Base-by-base conservation (phyloP, 192 early-diverging fungal genomes). In the Coemansia guatemalensis region DNA sequence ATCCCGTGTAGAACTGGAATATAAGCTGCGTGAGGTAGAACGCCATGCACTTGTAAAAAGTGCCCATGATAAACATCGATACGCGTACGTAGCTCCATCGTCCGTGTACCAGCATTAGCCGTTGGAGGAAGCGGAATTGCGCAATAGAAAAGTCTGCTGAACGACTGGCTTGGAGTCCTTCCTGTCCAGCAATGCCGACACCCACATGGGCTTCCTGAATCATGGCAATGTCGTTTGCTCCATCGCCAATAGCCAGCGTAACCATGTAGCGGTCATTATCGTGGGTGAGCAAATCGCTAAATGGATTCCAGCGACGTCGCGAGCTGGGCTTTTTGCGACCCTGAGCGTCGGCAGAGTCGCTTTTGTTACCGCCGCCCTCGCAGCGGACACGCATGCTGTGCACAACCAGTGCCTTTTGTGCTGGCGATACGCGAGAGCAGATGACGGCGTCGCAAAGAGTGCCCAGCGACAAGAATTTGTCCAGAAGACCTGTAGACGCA, bases 181-280 rank as follows among this genome's bases (percentile, higher is more conserved):
- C 97, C 62, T 93, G 86, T 24, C 97, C 97, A 52, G 86, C 91
- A 66, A 99, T 99, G 52, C 97, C 97, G 11, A 99, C 88, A 52
- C 97, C 97, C 25, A 98, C 96, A 65, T 98, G 96, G 22, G 96
- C 96, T 11, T 95, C 97, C 71, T 99, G 97, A 69, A 99, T 99
- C 97, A 99, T 99, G 23, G 89, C 90, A 0, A 99, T 95, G 71
- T 99, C 97, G 72, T 99, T 99, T 29, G 97, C 97, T 33, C 97
- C 97, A 76, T 99, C 97, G 48, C 97, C 97, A 71, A 99, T 99
- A 2, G 97, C 95, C 30, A 99, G 83, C 23, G 95, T 83, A 52
- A 99, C 78, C 69, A 69, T 69, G 59, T 62, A 81, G 53, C 60
- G 60, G 66, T 81, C 78, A 25, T 65, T 75, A 54, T 80, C 70